Percentiles rank a stretch among this genome's conserved stretches.
These are phyloP conservation scores for Ascochyta rabiei DNA, from an alignment of 2,329 filamentous ascomycete species.

Conservation along the genomic window DNA sequence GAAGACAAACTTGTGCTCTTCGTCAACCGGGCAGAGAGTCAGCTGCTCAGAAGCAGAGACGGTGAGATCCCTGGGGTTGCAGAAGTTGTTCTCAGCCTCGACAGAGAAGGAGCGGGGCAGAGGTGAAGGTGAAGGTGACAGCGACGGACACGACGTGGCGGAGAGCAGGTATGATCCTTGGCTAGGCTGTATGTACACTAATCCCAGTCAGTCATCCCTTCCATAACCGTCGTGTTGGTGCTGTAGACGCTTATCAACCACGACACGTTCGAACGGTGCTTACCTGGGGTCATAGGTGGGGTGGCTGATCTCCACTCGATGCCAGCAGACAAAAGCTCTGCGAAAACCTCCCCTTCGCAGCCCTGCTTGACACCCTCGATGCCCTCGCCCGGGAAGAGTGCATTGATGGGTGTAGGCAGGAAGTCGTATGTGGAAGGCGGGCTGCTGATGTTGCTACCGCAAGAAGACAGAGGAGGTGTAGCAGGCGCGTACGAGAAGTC, in stretches of 20 bases:
- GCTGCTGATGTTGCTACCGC: constrained; percentile 85
- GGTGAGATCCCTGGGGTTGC: constrained; percentile 88
- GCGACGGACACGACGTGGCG: constrained; percentile 76
- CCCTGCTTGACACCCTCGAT: constrained; percentile 58
- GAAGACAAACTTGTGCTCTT: constrained; percentile 62
- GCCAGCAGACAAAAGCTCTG: constrained; percentile 73
- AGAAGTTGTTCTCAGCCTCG: constrained; percentile 80
- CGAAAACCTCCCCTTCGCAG: constrained; percentile 71
- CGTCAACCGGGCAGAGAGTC: constrained; percentile 66
- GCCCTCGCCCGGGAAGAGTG: constrained; percentile 64
- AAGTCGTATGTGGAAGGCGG: constrained; percentile 76
- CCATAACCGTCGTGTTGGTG: not conserved
- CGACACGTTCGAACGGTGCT: constrained; percentile 44
- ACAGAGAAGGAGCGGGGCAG: constrained; percentile 72
- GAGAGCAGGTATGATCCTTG: constrained; percentile 73
- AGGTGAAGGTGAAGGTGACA: constrained; percentile 85
- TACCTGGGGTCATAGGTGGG: constrained; percentile 90
- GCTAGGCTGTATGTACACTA: constrained; percentile 71
- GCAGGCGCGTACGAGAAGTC: constrained; percentile 78
- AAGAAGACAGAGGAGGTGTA: constrained; percentile 84
- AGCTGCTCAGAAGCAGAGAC: constrained; percentile 68
- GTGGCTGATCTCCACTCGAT: constrained; percentile 81
- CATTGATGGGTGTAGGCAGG: constrained; percentile 81
- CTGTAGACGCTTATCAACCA: constrained; percentile 1
- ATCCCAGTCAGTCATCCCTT: constrained; percentile 33